Evolutionary conservation across 2,329 filamentous ascomycete genomes (phyloP).

Genomic region (Sarocladiaceae sp.): DNA sequence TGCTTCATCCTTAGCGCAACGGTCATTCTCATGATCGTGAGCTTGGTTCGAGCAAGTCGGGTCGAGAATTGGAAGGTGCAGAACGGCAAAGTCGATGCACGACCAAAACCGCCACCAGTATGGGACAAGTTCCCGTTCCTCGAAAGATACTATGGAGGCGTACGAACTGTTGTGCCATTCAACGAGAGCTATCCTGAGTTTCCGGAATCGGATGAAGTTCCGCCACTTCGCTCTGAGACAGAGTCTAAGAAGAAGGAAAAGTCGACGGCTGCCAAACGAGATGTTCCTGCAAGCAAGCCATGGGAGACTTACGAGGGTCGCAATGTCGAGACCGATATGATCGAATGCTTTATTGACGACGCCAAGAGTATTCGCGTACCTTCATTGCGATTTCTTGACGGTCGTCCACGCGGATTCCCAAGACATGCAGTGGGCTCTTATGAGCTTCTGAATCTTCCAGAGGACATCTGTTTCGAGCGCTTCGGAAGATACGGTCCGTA

Average conservation of each 20-base stretch:
- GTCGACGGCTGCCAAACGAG: slow-evolving; percentile 16
- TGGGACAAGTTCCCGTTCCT: slow-evolving; percentile 89
- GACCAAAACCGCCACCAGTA: slow-evolving; percentile 58
- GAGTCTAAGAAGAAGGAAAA: slow-evolving; percentile 9
- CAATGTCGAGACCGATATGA: slow-evolving; percentile 41
- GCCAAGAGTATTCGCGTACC: slow-evolving; percentile 64
- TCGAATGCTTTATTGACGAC: slow-evolving; percentile 75
- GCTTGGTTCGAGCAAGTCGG: slow-evolving; percentile 69
- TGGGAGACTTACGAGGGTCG: slow-evolving; percentile 23
- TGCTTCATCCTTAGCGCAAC: slow-evolving; percentile 66
- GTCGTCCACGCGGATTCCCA: slow-evolving; percentile 79
- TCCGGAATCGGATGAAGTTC: slow-evolving; percentile 37
- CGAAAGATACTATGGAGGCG: slow-evolving; percentile 83
- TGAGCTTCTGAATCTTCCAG: slow-evolving; percentile 69
- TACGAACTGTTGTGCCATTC: slow-evolving; percentile 65
- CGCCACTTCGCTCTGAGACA: slow-evolving; percentile 27
- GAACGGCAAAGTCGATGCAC: slow-evolving; percentile 39
- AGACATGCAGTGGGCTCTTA: slow-evolving; percentile 85
- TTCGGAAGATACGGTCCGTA: slow-evolving; percentile 87
- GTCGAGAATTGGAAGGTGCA: slow-evolving; percentile 61
- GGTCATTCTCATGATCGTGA: slow-evolving; percentile 72
- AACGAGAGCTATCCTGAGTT: slow-evolving; percentile 75
- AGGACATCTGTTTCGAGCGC: slow-evolving; percentile 90
- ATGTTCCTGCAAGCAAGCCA: slow-evolving; percentile 19
- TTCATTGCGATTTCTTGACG: slow-evolving; percentile 66